Evolutionary conservation across 1,284 basidiomycete species (phyloP).

Genomic region (Cutaneotrichosporon spelunceum): DNA sequence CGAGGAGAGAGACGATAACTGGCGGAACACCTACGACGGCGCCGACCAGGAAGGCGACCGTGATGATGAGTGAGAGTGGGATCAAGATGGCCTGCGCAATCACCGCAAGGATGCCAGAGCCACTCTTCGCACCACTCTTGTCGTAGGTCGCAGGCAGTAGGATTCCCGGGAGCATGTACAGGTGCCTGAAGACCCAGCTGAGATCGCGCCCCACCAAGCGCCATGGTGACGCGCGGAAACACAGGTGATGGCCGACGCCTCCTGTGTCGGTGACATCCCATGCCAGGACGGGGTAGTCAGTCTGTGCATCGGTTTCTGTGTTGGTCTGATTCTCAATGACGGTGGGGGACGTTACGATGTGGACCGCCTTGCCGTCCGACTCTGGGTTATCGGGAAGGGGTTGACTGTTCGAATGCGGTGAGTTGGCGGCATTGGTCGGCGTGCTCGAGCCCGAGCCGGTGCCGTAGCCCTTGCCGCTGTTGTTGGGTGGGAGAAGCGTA

Average conservation of each 20-base stretch:
- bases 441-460: neutral
- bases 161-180: slow-evolving; percentile 19
- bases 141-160: slow-evolving; percentile 18
- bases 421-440: neutral
- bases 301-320: neutral
- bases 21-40: slow-evolving; percentile 18
- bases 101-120: neutral
- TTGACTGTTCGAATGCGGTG: neutral
- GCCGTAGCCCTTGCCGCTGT: neutral
- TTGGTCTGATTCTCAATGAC: neutral
- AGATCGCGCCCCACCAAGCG: slow-evolving; percentile 18
- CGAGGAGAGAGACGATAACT: slow-evolving; percentile 5
- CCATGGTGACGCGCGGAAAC: slow-evolving; percentile 13
- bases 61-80: slow-evolving; percentile 24
- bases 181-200: slow-evolving; percentile 18
- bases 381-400: neutral
- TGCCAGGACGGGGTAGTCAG: slow-evolving; percentile 10
- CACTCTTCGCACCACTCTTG: neutral
- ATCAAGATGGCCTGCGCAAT: slow-evolving; percentile 23
- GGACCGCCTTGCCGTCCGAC: neutral
- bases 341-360: neutral
- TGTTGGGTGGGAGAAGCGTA: neutral
- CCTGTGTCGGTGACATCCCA: slow-evolving; percentile 17
- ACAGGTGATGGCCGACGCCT: neutral
- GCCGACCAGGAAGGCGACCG: slow-evolving; percentile 18